phyloP scores from a whole-genome alignment of 371 early-diverging fungal genomes.

The Mortierella sp. region DNA sequence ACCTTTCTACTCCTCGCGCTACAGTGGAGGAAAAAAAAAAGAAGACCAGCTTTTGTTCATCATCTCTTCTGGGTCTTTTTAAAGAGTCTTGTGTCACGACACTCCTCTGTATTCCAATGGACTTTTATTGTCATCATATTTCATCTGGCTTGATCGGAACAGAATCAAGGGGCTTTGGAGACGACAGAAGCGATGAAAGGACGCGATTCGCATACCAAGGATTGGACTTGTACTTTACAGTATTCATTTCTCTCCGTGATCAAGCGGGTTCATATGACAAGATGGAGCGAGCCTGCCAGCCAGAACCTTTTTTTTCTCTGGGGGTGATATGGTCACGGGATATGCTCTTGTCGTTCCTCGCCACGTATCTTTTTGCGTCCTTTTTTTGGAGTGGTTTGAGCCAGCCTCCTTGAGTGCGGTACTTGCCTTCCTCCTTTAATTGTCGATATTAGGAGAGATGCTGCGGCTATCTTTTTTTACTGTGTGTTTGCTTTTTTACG shows the following conservation, averaged over 20 bases:
- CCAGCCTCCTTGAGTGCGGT: conserved; percentile 7
- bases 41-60: background rate
- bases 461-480: background rate
- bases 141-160: conserved; percentile 22
- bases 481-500: background rate
- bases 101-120: conserved; percentile 1
- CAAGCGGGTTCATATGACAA: conserved; percentile 3
- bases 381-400: conserved; percentile 15
- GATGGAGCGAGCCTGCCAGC: background rate
- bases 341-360: conserved; percentile 6
- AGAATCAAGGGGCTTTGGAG: conserved; percentile 13
- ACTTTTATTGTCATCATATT: conserved; percentile 19
- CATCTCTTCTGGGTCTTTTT: background rate
- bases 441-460: conserved; percentile 4
- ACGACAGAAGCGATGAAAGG: background rate
- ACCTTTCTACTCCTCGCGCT: background rate
- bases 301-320: background rate
- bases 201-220: conserved; percentile 12
- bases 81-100: conserved; percentile 9
- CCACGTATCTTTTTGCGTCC: conserved; percentile 3
- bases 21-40: background rate
- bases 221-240: background rate
- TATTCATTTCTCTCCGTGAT: conserved; percentile 1
- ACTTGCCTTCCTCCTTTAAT: background rate
- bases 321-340: conserved; percentile 12